Conservation (phyloP, 345 rosid genomes). For the Hypericum perforatum region DNA sequence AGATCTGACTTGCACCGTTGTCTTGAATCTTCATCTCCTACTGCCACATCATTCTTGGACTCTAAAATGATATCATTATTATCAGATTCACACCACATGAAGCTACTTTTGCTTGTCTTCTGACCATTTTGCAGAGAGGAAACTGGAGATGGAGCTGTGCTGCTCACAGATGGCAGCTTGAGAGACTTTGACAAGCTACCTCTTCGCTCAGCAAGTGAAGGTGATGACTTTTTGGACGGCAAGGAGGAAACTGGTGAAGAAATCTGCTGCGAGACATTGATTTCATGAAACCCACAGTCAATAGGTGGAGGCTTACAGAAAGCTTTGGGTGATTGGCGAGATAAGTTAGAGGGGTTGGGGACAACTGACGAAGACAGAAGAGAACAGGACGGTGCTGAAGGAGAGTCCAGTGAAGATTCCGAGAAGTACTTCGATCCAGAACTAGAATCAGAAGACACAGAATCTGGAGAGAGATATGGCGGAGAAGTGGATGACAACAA, state of each 20-base stretch:
- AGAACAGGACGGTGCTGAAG: constrained; percentile 48
- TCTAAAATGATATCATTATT: neutral
- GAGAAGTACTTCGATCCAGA: constrained; percentile 45
- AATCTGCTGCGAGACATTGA: constrained; percentile 25
- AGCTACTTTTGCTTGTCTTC: constrained; percentile 18
- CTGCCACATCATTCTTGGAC: neutral
- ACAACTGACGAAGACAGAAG: constrained; percentile 43
- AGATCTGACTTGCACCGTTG: constrained; percentile 8
- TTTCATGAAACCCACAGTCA: constrained; percentile 24
- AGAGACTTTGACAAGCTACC: constrained; percentile 60
- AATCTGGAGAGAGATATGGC: constrained; percentile 70
- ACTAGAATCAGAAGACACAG: constrained; percentile 60
- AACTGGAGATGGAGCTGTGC: constrained; percentile 13
- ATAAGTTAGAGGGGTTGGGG: constrained; percentile 56
- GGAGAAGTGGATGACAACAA: constrained; percentile 63
- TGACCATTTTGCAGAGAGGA: constrained; percentile 23
- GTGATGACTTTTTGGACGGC: constrained; percentile 37
- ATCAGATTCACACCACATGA: neutral
- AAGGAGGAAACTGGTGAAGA: constrained; percentile 22
- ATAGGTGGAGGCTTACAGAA: constrained; percentile 30
- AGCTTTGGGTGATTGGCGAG: constrained; percentile 34
- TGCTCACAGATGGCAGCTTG: constrained; percentile 51
- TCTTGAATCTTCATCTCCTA: neutral
- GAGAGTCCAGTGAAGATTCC: constrained; percentile 61
- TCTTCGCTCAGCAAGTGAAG: constrained; percentile 84